phyloP scores from a whole-genome alignment of 75 land plant species.

The Ceratopteris richardii region DNA sequence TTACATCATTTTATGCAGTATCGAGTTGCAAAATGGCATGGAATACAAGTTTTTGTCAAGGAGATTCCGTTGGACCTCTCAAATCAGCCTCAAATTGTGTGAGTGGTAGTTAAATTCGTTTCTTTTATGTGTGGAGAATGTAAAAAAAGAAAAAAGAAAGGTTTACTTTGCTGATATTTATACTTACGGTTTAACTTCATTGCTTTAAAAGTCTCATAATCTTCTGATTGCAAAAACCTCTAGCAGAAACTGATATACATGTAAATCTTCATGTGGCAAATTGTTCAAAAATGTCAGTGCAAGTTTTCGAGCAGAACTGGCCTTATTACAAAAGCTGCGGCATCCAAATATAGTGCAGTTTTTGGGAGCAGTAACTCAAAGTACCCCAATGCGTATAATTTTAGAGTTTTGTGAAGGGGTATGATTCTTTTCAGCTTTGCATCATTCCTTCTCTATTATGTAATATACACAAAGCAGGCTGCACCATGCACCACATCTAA shows the following conservation, averaged over 20 bases:
- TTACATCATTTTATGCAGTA: conserved; percentile 20
- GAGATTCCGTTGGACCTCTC: conserved; percentile 1
- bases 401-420: conserved; percentile 44
- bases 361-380: conserved; percentile 88
- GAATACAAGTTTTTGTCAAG: conserved; percentile 84
- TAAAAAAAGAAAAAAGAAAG: too few species aligned
- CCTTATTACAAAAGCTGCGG: conserved; percentile 34
- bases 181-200: too few species aligned
- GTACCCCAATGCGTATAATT: conserved; percentile 76
- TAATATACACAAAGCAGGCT: neutral
- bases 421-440: neutral
- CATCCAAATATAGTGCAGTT: conserved; percentile 90
- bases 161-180: too few species aligned
- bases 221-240: too few species aligned
- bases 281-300: neutral
- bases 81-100: conserved; percentile 10
- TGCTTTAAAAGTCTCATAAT: too few species aligned
- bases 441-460: neutral
- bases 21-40: conserved; percentile 95
- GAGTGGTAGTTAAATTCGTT: too few species aligned
- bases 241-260: too few species aligned
- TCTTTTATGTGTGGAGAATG: too few species aligned
- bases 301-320: conserved; percentile 8
- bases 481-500: neutral
- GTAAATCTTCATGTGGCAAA: too few species aligned